Base-by-base conservation (phyloP, 2,329 filamentous ascomycete genomes). In the Fusarium foetens region DNA sequence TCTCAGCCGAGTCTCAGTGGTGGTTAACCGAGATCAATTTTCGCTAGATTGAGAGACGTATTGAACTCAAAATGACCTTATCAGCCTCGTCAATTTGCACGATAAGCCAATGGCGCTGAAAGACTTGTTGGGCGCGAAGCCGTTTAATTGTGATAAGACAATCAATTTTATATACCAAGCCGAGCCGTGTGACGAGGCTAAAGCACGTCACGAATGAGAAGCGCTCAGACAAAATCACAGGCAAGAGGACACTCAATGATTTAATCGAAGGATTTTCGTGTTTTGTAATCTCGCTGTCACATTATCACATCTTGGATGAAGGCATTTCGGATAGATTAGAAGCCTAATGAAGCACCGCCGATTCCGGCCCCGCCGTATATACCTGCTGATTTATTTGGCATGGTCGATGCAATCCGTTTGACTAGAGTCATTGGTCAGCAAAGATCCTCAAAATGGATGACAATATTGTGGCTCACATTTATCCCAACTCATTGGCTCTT, bases 401-500 rank as follows among this genome's bases (percentile, higher is more conserved):
- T 46, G 8, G 27, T 33, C 8, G 41, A 46, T 2, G 64, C 58
- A 36, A 58, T 63, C 5, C 55, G 52, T n/a, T 73, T 73, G 14
- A 72, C 71, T 73, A n/a, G 5, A 19, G 14, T 1, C 11, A 52
- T 25, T 45, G 8, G 23, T 73, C 16, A 72, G 63, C 16, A 10
- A n/a, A 39, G 6, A 46, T 16, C 8, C 13, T 14, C 6, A 12
- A 6, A 17, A 29, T 41, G 1, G 33, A 3, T 8, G n/a, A 12
- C 31, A 49, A 27, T 27, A 12, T 48, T 36, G 16, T 23, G 14
- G 39, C 74, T 48, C 61, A 79, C 79, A 74, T 11, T 75, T 72
- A 8, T 74, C 59, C 77, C 78, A 78, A 8, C 63, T 71, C 49
- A 76, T 51, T 2, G 74, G 63, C 17, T 76, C 70, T n/a, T 71